Conservation (phyloP, 495 filamentous ascomycete genomes). For the Poronia punctata region DNA sequence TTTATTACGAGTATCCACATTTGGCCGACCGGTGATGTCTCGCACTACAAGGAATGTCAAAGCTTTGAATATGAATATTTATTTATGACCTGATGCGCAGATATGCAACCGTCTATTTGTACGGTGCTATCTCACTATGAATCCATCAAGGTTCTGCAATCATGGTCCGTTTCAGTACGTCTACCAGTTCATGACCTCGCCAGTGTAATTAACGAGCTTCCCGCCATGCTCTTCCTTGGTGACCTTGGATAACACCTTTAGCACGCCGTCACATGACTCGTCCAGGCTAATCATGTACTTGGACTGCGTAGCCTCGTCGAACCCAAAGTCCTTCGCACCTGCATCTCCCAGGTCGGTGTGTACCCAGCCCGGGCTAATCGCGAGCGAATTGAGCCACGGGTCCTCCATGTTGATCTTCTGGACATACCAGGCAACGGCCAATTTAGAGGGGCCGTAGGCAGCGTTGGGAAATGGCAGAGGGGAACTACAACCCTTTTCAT, state of each 20-base stretch:
- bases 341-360: conserved; percentile 40
- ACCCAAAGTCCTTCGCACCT: conserved; percentile 28
- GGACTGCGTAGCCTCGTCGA: conserved; percentile 27
- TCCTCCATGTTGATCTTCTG: conserved; percentile 34
- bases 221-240: conserved; percentile 33
- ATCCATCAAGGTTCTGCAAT: too few species aligned
- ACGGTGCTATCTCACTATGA: too few species aligned
- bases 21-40: too few species aligned
- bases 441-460: conserved; percentile 36
- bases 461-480: conserved; percentile 23
- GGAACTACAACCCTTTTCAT: conserved; percentile 9
- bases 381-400: conserved; percentile 21
- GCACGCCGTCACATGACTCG: conserved; percentile 28
- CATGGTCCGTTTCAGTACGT: too few species aligned
- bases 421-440: conserved; percentile 30
- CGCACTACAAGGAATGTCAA: too few species aligned
- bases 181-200: too few species aligned
- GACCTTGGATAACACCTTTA: conserved; percentile 28
- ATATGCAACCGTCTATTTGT: too few species aligned
- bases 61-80: too few species aligned
- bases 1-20: too few species aligned
- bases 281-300: too few species aligned
- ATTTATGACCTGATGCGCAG: too few species aligned
- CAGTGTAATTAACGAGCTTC: too few species aligned
- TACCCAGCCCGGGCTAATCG: conserved; percentile 26